These are phyloP conservation scores for Vaucheria bursata DNA, from an alignment of 352 stramenopile species.

Conservation along the genomic window DNA sequence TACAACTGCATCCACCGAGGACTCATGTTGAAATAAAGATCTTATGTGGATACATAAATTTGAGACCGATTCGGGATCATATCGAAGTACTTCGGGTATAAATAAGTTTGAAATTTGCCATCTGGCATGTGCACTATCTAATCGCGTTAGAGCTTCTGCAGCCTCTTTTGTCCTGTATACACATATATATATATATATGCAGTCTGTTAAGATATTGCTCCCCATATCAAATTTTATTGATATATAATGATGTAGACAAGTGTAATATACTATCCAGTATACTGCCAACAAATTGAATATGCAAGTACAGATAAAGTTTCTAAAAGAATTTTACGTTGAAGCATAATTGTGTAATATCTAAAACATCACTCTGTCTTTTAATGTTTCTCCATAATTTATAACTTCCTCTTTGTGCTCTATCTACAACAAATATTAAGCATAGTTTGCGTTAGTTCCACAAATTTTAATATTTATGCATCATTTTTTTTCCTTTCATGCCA, in stretches of 20 bases:
- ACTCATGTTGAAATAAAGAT: too few relatives aligned
- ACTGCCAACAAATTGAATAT: background rate
- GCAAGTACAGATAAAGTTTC: background rate
- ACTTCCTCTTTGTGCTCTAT: too few relatives aligned
- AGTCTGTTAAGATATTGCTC: background rate
- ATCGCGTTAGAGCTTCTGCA: background rate
- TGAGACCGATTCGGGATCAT: background rate
- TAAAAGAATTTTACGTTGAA: background rate
- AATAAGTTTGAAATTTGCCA: constrained; percentile 3
- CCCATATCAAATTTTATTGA: background rate
- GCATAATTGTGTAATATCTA: background rate
- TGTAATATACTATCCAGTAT: background rate
- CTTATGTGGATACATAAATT: background rate
- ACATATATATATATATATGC: too few relatives aligned
- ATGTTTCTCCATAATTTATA: background rate
- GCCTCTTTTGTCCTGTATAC: background rate
- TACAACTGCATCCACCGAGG: too few relatives aligned
- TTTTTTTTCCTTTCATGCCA: too few relatives aligned
- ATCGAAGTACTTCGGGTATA: background rate
- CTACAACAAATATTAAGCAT: too few relatives aligned
- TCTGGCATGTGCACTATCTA: background rate
- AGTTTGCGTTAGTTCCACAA: too few relatives aligned
- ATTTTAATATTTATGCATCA: too few relatives aligned
- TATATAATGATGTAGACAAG: background rate
- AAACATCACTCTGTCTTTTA: background rate